Conservation (phyloP, 2,329 filamentous ascomycete genomes). For the Neofusicoccum kwambonambiense region DNA sequence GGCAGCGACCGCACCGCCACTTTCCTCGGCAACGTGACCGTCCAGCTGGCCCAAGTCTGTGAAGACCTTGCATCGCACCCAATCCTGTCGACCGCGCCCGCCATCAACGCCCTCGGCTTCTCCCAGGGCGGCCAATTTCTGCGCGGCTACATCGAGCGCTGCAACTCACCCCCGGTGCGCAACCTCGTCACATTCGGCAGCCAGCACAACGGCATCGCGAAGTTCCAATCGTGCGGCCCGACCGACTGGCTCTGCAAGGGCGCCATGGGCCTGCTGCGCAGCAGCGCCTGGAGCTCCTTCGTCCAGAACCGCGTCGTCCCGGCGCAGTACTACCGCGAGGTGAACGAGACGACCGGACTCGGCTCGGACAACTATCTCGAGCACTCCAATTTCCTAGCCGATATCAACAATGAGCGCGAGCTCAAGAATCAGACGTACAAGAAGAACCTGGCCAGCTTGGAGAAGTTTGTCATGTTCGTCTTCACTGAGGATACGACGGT, state of each 20-base stretch:
- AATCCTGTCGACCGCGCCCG: constrained; percentile 77
- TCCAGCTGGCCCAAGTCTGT: constrained; percentile 76
- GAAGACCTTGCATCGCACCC: constrained; percentile 70
- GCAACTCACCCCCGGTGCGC: constrained; percentile 71
- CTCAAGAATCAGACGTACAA: constrained; percentile 74
- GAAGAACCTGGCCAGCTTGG: constrained; percentile 65
- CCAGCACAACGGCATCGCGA: constrained; percentile 87
- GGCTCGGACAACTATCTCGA: constrained; percentile 66
- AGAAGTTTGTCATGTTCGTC: constrained; percentile 83
- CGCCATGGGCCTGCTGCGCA: constrained; percentile 73
- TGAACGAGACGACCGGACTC: constrained; percentile 55
- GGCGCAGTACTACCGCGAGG: constrained; percentile 89
- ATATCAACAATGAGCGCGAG: constrained; percentile 89
- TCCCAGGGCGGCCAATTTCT: constrained; percentile 95
- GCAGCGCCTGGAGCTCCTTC: constrained; percentile 75
- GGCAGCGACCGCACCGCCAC: constrained; percentile 74
- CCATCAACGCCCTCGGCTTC: constrained; percentile 89
- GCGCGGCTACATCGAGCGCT: constrained; percentile 85
- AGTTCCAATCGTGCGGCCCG: constrained; percentile 71
- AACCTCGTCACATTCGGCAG: constrained; percentile 85
- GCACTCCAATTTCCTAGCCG: constrained; percentile 83
- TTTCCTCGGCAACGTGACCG: constrained; percentile 86
- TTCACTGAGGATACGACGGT: constrained; percentile 85
- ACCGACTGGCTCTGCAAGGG: constrained; percentile 79
- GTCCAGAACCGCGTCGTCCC: constrained; percentile 82